Percentiles rank a stretch among this genome's conserved stretches.
These are phyloP conservation scores for Bertia moriformis DNA, from an alignment of 2,329 filamentous ascomycete species.

Conservation along the genomic window DNA sequence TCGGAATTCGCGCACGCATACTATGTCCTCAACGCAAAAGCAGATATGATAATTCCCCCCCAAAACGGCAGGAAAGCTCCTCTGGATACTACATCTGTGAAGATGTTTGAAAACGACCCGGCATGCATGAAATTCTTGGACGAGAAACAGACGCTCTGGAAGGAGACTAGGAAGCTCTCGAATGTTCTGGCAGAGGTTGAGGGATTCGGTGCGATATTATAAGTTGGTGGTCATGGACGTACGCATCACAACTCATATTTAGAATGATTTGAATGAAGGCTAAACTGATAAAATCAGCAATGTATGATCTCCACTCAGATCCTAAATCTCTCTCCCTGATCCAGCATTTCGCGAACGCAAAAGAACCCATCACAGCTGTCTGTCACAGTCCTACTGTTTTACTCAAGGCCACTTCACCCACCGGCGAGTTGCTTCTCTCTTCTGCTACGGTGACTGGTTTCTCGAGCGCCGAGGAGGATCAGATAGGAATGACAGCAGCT, in stretches of 20 bases:
- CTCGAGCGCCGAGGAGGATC: conserved; percentile 28
- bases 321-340: conserved; percentile 25
- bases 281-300: conserved; percentile 21
- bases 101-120: conserved; percentile 22
- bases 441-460: conserved; percentile 25
- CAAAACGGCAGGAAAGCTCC: conserved; percentile 26
- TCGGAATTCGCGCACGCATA: conserved; percentile 32
- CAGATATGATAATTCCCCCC: conserved; percentile 25
- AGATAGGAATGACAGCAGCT: conserved; percentile 17
- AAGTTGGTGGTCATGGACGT: conserved; percentile 43
- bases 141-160: conserved; percentile 30
- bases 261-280: too few relatives aligned
- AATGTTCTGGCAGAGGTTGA: conserved; percentile 27
- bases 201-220: conserved; percentile 41
- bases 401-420: conserved; percentile 21
- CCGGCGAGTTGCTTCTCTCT: conserved; percentile 23
- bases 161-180: conserved; percentile 32
- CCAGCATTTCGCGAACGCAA: conserved; percentile 26
- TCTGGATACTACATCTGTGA: conserved; percentile 26
- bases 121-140: conserved; percentile 23
- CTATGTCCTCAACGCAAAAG: conserved; percentile 21
- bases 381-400: conserved; percentile 29
- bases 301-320: conserved; percentile 31
- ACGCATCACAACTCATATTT: conserved; percentile 13
- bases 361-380: conserved; percentile 30